These are phyloP conservation scores for Diospyros lotus DNA, from an alignment of 148 eudicot genomes.

Conservation along the genomic window DNA sequence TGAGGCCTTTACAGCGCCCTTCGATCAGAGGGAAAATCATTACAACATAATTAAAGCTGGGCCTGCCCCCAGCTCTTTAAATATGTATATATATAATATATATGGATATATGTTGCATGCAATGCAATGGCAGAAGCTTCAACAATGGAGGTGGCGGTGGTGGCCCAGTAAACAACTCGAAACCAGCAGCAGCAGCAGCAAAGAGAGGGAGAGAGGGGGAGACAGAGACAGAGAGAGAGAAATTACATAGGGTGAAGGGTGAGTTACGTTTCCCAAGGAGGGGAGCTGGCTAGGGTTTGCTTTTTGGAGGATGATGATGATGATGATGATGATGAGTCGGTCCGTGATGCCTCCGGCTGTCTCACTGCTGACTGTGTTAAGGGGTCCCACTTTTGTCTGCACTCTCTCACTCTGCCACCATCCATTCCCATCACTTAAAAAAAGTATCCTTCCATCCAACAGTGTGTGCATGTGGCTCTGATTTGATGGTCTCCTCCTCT, in stretches of 20 bases:
- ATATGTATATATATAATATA: neutral
- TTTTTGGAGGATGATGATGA: neutral
- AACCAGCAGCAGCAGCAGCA: neutral
- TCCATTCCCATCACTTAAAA: neutral
- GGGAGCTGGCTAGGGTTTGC: neutral
- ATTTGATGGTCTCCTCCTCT: too few relatives aligned
- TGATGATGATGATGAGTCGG: neutral
- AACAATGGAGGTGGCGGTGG: too few relatives aligned
- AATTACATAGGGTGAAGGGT: neutral
- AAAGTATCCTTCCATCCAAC: neutral
- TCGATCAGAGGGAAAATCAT: constrained; percentile 26
- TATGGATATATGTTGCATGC: too few relatives aligned
- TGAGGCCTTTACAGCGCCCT: constrained; percentile 1
- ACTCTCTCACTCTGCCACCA: neutral
- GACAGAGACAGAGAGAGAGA: neutral
- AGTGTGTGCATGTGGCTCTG: neutral
- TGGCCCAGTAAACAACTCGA: too few relatives aligned
- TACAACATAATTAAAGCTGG: constrained; percentile 29
- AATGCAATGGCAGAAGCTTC: too few relatives aligned
- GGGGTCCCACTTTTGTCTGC: constrained; percentile 9
- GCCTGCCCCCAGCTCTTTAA: neutral
- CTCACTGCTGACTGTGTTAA: neutral
- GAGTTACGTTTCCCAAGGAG: constrained; percentile 5
- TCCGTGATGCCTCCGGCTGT: constrained; percentile 15
- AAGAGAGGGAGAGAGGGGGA: neutral